These are phyloP conservation scores for Paxillus involutus DNA, from an alignment of 768 basidiomycete species.

Conservation along the genomic window DNA sequence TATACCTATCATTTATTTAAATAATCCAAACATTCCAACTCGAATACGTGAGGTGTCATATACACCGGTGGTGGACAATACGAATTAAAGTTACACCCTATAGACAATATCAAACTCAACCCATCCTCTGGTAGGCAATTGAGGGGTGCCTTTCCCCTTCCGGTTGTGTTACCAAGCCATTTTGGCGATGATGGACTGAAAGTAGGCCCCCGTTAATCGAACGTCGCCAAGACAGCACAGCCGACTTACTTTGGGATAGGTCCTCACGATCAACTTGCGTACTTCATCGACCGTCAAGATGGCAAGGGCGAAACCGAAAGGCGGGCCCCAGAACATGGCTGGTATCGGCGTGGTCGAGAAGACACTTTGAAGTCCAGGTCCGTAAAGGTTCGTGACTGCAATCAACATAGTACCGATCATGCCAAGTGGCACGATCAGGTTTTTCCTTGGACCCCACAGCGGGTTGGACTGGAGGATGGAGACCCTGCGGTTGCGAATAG, in stretches of 20 bases:
- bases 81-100: too few species aligned
- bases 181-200: constrained; percentile 36
- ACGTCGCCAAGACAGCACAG: not conserved
- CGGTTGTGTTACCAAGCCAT: constrained; percentile 34
- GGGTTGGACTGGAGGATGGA: constrained; percentile 45
- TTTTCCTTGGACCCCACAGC: constrained; percentile 47
- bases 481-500: constrained; percentile 44
- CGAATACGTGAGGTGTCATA: too few species aligned
- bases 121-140: too few species aligned
- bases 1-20: too few species aligned
- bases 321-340: constrained; percentile 48
- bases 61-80: too few species aligned
- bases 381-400: constrained; percentile 44
- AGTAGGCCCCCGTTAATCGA: not conserved
- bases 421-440: constrained; percentile 35
- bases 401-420: constrained; percentile 44
- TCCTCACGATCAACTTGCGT: constrained; percentile 44
- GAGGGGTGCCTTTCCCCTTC: not conserved
- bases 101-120: too few species aligned
- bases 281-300: constrained; percentile 44
- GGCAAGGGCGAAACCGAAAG: constrained; percentile 42
- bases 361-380: constrained; percentile 41
- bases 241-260: constrained; percentile 39
- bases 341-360: constrained; percentile 45
- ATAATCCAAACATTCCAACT: too few species aligned